Percentiles rank a stretch among this genome's conserved stretches.
Evolutionary conservation across 75 land plant genomes (phyloP).

Genomic region (Pseudotsuga menziesii): DNA sequence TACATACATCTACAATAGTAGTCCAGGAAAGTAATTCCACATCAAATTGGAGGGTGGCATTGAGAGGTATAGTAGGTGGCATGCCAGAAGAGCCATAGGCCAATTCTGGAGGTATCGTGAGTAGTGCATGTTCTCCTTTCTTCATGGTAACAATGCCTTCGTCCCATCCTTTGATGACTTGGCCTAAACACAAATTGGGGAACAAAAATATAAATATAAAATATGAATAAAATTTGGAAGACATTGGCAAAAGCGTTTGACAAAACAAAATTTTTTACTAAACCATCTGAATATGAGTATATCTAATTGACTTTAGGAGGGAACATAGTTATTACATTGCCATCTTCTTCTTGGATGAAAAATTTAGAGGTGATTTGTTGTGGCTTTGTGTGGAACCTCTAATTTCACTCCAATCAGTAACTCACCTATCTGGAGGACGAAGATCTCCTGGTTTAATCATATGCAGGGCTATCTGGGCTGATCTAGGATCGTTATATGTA

Average conservation of each 20-base stretch:
- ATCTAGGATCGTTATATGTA: no score
- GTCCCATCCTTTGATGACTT: slow-evolving; percentile 83
- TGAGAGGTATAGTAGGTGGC: slow-evolving; percentile 66
- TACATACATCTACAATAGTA: slow-evolving; percentile 50
- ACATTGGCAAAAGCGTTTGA: background rate
- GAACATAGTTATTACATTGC: no score
- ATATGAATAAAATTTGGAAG: background rate
- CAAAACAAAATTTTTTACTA: no score
- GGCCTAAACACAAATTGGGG: slow-evolving; percentile 24
- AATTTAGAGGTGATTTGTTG: no score
- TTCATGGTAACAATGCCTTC: slow-evolving; percentile 72
- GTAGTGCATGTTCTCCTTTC: slow-evolving; percentile 73
- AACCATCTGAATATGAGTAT: no score
- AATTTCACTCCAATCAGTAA: no score
- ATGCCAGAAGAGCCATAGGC: slow-evolving; percentile 66
- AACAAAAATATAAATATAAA: background rate
- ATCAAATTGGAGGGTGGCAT: slow-evolving; percentile 74
- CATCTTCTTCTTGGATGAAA: no score
- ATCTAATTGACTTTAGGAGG: no score
- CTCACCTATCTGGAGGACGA: no score
- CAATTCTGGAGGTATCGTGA: slow-evolving; percentile 71
- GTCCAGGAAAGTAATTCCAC: slow-evolving; percentile 82
- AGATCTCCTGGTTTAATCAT: no score
- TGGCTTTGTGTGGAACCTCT: no score
- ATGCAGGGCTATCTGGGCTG: no score